Evolutionary conservation across 1,284 basidiomycete species (phyloP).

Genomic region (Cutaneotrichosporon mucoides): DNA sequence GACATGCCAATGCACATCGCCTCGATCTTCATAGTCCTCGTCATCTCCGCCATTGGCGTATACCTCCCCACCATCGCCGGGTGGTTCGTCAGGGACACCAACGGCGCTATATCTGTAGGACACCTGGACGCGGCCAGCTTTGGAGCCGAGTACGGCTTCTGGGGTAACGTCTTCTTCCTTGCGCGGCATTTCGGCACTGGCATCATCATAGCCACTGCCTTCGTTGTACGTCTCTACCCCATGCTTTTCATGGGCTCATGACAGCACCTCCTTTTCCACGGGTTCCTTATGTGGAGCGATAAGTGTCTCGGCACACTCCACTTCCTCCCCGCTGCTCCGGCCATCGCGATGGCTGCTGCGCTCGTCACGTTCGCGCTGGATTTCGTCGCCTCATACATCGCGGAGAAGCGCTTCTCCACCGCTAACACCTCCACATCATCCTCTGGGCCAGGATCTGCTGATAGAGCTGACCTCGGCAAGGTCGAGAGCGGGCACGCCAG

Average conservation of each 20-base stretch:
- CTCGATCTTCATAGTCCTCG: constrained; percentile 49
- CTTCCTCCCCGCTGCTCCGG: constrained; percentile 49
- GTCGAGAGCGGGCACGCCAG: no score
- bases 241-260: not conserved
- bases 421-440: not conserved
- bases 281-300: constrained; percentile 48
- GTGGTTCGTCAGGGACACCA: constrained; percentile 12
- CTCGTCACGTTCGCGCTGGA: constrained; percentile 44
- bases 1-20: constrained; percentile 50
- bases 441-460: not conserved
- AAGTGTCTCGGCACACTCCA: constrained; percentile 49
- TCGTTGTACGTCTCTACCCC: constrained; percentile 23
- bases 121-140: constrained; percentile 20
- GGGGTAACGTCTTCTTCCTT: constrained; percentile 44
- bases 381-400: constrained; percentile 39
- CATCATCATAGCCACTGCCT: constrained; percentile 51
- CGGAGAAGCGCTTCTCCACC: not conserved
- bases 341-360: constrained; percentile 45
- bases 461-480: not conserved
- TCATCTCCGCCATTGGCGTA: constrained; percentile 45
- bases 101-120: constrained; percentile 4
- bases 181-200: constrained; percentile 47
- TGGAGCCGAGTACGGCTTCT: constrained; percentile 23
- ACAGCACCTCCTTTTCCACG: constrained; percentile 49
- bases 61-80: constrained; percentile 40